Base-by-base conservation (phyloP, 805 yeast genomes). In the Komagataella kurtzmanii region DNA sequence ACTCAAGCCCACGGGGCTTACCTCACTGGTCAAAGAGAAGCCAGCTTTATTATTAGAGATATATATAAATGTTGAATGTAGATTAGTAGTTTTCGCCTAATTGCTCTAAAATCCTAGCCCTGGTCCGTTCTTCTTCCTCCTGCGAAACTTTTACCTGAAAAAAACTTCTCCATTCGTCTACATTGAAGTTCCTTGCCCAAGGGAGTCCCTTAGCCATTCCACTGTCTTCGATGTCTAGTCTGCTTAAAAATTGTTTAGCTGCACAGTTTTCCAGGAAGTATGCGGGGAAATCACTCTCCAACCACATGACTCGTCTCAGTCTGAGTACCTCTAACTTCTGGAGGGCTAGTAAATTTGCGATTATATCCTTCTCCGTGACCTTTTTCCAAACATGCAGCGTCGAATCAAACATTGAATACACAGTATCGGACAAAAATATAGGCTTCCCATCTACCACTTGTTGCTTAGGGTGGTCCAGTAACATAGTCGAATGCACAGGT, bases 1-100 rank as follows among this genome's bases (percentile, higher is more conserved):
- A 83, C 82, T 1, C 78, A 82, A 61, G 80, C 72, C 3, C 82
- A 79, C 59, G 83, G 81, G 2, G 83, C 83, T 0, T 78, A 77
- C 67, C 55, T 58, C 49, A 69, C 77, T 51, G 83, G 81, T 8
- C 54, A 57, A 36, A 66, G 81, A 54, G 82, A 76, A 53, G 80
- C 79, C 8, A 56, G 50, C 2, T 57, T 60, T 36, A 50, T 67
- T 30, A 43, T 54, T 6, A 46, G 52, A 17, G 24, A 50, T 44
- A 10, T 50, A 2, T 24, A 30, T 44, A 44, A 44, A 44, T 44
- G 14, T 10, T 14, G 40, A 30, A 10, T 30, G 12, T 30, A 5
- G 14, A 30, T 30, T 30, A 30, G 2, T 30, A 30, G 40, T 8
- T 30, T 30, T 30, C 40, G 5, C 40, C 40, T 30, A 30, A 10